These are phyloP conservation scores for Ganoderma resinaceum DNA, from an alignment of 1,284 basidiomycete species.

Conservation along the genomic window DNA sequence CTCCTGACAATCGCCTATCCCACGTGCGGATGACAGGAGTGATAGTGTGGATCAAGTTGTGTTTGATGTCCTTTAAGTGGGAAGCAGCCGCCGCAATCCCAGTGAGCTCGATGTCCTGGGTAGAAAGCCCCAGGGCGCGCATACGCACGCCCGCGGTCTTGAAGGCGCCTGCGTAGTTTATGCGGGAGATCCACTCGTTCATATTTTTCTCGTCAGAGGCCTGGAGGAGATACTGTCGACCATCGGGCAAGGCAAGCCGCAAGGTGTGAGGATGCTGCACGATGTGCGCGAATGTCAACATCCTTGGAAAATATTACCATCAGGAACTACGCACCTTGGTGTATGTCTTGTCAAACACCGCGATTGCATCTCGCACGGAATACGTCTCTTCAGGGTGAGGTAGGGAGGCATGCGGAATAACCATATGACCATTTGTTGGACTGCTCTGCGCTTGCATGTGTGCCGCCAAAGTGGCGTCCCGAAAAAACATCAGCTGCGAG, in stretches of 20 bases:
- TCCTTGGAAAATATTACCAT: not conserved
- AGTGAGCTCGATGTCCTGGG: constrained; percentile 75
- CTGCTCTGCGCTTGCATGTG: constrained; percentile 62
- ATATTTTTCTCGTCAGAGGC: constrained; percentile 77
- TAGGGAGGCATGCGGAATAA: constrained; percentile 59
- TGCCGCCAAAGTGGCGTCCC: constrained; percentile 77
- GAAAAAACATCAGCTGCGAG: constrained; percentile 93
- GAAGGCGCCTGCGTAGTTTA: constrained; percentile 96
- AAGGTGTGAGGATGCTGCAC: constrained; percentile 61
- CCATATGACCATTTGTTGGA: constrained; percentile 45
- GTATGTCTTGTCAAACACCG: constrained; percentile 82
- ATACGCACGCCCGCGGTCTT: constrained; percentile 88
- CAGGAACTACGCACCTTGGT: constrained; percentile 60
- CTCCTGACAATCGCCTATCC: constrained; percentile 44
- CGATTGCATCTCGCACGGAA: constrained; percentile 81
- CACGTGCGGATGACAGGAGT: constrained; percentile 51
- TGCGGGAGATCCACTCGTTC: constrained; percentile 91
- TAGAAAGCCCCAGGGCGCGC: constrained; percentile 75
- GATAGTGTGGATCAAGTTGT: constrained; percentile 38
- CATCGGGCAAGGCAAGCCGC: constrained; percentile 78
- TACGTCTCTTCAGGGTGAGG: constrained; percentile 91
- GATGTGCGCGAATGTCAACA: not conserved
- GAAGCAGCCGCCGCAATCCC: constrained; percentile 86
- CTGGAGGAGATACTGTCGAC: constrained; percentile 86
- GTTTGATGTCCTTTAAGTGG: constrained; percentile 72